Evolutionary conservation across 345 rosid species (phyloP).

Genomic region (Noccaea caerulescens): DNA sequence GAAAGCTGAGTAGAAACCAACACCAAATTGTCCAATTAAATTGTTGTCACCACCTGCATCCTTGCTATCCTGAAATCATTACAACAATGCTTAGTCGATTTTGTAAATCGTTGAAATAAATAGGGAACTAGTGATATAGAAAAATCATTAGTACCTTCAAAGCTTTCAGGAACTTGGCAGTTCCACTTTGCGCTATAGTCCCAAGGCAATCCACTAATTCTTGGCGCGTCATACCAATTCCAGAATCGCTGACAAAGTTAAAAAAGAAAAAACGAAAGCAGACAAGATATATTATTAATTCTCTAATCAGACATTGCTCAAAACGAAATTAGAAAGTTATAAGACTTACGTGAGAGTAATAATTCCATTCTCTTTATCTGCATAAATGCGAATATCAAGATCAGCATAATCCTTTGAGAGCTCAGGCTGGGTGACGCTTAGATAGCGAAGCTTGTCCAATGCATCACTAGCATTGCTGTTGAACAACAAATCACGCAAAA

Average conservation of each 20-base stretch:
- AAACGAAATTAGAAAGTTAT: background rate
- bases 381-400: conserved; percentile 86
- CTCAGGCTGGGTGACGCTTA: conserved; percentile 77
- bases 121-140: background rate
- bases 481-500: conserved; percentile 5
- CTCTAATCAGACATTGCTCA: background rate
- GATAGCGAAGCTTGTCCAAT: conserved; percentile 87
- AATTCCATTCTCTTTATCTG: conserved; percentile 84
- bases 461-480: conserved; percentile 99
- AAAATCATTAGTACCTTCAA: conserved; percentile 61
- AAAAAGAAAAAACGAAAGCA: background rate
- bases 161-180: conserved; percentile 92
- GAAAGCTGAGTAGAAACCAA: conserved; percentile 95
- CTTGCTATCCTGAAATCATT: conserved; percentile 74
- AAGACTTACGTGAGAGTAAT: conserved; percentile 69
- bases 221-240: conserved; percentile 96
- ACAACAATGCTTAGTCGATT: conserved; percentile 31
- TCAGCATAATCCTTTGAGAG: conserved; percentile 72
- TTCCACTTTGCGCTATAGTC: conserved; percentile 98
- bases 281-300: conserved; percentile 12
- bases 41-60: conserved; percentile 79
- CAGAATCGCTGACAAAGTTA: conserved; percentile 69
- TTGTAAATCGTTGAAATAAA: background rate
- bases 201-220: conserved; percentile 96
- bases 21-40: conserved; percentile 98